Evolutionary conservation across 305 asterid genomes (phyloP).

Genomic region (Rubia peregrina): DNA sequence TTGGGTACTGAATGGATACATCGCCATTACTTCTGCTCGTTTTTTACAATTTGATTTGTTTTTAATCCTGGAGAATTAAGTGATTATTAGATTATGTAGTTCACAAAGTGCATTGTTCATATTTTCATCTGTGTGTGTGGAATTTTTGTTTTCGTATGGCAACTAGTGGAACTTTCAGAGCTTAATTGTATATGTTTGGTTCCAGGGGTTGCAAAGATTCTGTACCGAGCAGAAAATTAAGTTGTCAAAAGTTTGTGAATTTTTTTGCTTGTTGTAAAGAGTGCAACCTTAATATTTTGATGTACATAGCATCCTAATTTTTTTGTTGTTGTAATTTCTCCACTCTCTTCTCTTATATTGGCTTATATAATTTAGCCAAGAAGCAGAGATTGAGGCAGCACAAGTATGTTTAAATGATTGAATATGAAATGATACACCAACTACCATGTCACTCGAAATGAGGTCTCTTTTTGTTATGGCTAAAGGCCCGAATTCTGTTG

Average conservation of each 20-base stretch:
- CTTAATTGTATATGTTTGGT: conserved; percentile 14
- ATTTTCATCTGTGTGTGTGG: too few relatives aligned
- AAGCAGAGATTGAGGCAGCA: too few relatives aligned
- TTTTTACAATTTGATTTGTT: conserved; percentile 87
- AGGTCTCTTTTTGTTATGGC: too few relatives aligned
- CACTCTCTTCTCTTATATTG: too few relatives aligned
- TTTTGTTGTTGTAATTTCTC: too few relatives aligned
- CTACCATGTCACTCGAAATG: too few relatives aligned
- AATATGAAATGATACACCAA: too few relatives aligned
- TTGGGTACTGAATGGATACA: conserved; percentile 97
- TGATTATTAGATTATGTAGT: conserved; percentile 12
- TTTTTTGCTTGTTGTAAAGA: not conserved
- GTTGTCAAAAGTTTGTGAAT: conserved; percentile 60
- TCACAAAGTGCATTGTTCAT: conserved; percentile 4
- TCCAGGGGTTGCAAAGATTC: conserved; percentile 89
- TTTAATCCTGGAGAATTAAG: conserved; percentile 96
- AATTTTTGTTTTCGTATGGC: not conserved
- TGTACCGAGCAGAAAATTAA: conserved; percentile 88
- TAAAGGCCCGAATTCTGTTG: too few relatives aligned
- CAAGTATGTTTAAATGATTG: too few relatives aligned
- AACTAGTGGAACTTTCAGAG: conserved; percentile 3
- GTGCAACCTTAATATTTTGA: too few relatives aligned
- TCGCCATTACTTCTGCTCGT: conserved; percentile 84
- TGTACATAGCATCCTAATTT: too few relatives aligned
- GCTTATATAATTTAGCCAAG: too few relatives aligned